Conservation (phyloP, 805 yeast species). For the Saturnispora serradocipensis region DNA sequence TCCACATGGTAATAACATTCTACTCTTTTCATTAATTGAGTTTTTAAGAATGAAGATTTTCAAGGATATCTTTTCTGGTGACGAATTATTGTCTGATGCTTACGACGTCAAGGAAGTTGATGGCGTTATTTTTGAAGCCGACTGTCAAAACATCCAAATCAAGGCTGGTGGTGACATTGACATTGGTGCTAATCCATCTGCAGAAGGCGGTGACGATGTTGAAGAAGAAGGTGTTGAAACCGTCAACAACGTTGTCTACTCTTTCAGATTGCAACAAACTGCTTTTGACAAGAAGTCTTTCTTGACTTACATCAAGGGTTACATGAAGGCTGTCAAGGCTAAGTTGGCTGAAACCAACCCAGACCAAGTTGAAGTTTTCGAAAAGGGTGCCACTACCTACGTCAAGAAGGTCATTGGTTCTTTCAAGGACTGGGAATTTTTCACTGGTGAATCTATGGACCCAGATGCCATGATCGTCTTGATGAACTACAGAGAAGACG, state of each 20-base stretch:
- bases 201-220: constrained; percentile 85
- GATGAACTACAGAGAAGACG: constrained; percentile 99
- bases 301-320: constrained; percentile 94
- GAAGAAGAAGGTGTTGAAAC: constrained; percentile 78
- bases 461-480: constrained; percentile 98
- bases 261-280: constrained; percentile 96
- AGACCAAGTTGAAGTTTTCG: constrained; percentile 78
- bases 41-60: constrained; percentile 29
- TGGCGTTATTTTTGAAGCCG: constrained; percentile 91
- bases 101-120: constrained; percentile 84
- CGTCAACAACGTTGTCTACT: constrained; percentile 97
- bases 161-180: constrained; percentile 83
- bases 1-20: constrained; percentile 1
- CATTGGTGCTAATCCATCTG: constrained; percentile 99
- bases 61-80: constrained; percentile 84
- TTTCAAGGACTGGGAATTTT: constrained; percentile 99
- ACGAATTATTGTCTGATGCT: constrained; percentile 96
- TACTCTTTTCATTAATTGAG: background rate
- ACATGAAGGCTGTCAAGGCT: constrained; percentile 95
- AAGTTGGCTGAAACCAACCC: constrained; percentile 84
- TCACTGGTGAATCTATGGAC: constrained; percentile 99
- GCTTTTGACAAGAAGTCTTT: constrained; percentile 96
- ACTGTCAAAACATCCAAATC: constrained; percentile 87
- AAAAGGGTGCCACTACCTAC: constrained; percentile 95
- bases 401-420: constrained; percentile 92